Base-by-base conservation (phyloP, 1,284 basidiomycete genomes). In the Moniliophthora roreri region DNA sequence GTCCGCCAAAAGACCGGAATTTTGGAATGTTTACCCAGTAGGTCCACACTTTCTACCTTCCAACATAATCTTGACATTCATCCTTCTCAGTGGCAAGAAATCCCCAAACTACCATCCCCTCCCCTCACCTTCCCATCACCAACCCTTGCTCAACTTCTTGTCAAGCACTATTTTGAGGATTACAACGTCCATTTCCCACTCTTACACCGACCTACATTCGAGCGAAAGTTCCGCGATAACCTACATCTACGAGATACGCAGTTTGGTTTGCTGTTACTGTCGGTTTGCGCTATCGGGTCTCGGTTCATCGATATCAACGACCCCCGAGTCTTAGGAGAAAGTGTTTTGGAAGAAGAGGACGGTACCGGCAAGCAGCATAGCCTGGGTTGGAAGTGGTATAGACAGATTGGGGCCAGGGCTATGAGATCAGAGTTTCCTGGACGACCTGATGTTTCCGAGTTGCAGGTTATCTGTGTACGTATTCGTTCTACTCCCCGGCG, bases 121-220 rank as follows among this genome's bases (percentile, higher is more conserved):
- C 58, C 50, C 13, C 51, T 51, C 4, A 13, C 61, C n/a, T 85
- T 82, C 53, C 82, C 83, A 0, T 70, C 74, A 0, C 59, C 69
- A 1, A 82, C 85, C 47, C 69, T 91, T 15, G 73, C 80, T 21
- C 59, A 61, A 3, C 52, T 54, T 2, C 74, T 91, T 28, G 72
- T 90, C 54, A 75, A 84, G 13, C 70, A 81, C 11, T 91, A 81
- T 63, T 91, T 91, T 62, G 57, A 57, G 3, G 60, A 78, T 41
- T 60, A 76, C 60, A 84, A 88, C 63, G 59, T 66, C 13, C 67
- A 79, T 53, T 63, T 78, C 15, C 81, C 84, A 2, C 69, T 91
- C 15, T 66, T 91, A 8, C 87, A 91, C 61, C 77, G 78, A 0
- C 78, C 78, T 2, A 80, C 78, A n/a, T 89, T 91, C 60, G 76